Base-by-base conservation (phyloP, 352 stramenopile species). In the Pseudoperonospora humuli region DNA sequence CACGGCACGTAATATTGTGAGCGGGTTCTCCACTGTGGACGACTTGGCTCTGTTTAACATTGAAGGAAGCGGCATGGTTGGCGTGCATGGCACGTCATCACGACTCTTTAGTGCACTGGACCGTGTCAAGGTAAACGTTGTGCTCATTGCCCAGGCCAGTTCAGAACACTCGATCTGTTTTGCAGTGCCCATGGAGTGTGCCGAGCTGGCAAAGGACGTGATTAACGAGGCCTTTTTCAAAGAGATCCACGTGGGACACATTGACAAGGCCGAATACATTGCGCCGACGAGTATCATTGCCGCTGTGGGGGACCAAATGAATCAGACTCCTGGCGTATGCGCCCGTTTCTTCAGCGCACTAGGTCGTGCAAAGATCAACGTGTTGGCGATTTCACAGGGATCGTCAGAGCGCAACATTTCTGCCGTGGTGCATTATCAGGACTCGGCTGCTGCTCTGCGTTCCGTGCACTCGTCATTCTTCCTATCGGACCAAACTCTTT, bases 81-180 rank as follows among this genome's bases (percentile, higher is more conserved):
- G 93, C 21, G 87, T 97, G 20, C 86, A 92, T 45, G 95, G 92
- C 52, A 95, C 96, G 14, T 95, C 86, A 7, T 92, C 82, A 20
- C 72, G 91, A 3, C 62, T 98, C 11, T 97, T 98, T 67, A 89
- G 80, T 10, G 86, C 86, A 8, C 71, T 98, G 2, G 89, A 97
- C 53, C 69, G 67, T 46, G 67, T 93, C 19, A 93, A 95, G 34
- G 77, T 98, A 23, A 96, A 95, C 55, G 89, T 98, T 21, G 81
- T 96, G 13, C 72, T 98, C 0, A 98, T 98, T 60, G 92, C 93
- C 2, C 95, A 95, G 45, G 85, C 85, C 9, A 96, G 74, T 29
- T 97, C 89, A 5, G 95, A 98, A 68, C 87, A 97, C 66, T 96
- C 84, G 53, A 97, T 98, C 54, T 96, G 89, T 37, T 96, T 98